These are phyloP conservation scores for Selenicereus undatus DNA, from an alignment of 148 eudicot species.

Conservation along the genomic window DNA sequence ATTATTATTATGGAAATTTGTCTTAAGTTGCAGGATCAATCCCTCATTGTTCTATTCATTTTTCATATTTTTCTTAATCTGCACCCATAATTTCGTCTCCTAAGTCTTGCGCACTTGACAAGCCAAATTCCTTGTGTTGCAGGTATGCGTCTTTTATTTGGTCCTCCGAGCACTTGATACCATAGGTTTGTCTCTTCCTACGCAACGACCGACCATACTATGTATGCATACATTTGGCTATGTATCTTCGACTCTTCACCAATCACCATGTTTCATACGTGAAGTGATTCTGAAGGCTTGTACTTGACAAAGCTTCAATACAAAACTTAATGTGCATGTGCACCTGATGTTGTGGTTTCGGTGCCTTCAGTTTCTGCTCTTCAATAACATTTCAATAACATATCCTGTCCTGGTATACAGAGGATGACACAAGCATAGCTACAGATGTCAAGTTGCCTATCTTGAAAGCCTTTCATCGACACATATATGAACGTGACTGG, in stretches of 20 bases:
- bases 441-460: constrained; percentile 83
- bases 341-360: background rate
- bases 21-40: too few relatives aligned
- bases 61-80: background rate
- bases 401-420: constrained; percentile 36
- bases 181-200: constrained; percentile 58
- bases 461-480: constrained; percentile 68
- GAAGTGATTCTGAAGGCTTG: too few relatives aligned
- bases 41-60: too few relatives aligned
- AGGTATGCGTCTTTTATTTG: constrained; percentile 93
- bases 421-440: constrained; percentile 90
- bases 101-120: background rate
- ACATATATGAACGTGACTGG: constrained; percentile 73
- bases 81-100: background rate
- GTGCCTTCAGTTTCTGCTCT: background rate
- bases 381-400: background rate
- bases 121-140: constrained; percentile 22
- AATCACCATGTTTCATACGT: too few relatives aligned
- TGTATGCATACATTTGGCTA: too few relatives aligned
- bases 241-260: too few relatives aligned
- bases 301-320: too few relatives aligned
- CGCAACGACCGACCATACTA: background rate
- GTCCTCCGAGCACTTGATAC: constrained; percentile 98
- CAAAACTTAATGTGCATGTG: background rate
- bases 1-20: too few relatives aligned